Conservation (phyloP, 768 basidiomycete species). For the Macrolepiota fuliginosa region DNA sequence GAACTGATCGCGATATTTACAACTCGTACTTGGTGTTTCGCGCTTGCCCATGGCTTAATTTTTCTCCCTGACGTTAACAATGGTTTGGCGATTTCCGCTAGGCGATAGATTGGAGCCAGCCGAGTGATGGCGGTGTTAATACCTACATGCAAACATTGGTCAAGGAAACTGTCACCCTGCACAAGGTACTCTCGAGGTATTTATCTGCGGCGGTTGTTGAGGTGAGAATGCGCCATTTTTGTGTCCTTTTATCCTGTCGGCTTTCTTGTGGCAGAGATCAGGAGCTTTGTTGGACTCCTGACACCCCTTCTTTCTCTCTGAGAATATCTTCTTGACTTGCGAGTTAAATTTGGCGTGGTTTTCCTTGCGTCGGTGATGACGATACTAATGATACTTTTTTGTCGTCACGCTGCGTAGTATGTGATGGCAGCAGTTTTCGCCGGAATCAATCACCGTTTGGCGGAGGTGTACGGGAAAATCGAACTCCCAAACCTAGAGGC, state of each 20-base stretch:
- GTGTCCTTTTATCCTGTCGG: conserved; percentile 11
- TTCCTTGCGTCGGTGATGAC: conserved; percentile 5
- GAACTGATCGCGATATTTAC: conserved; percentile 4
- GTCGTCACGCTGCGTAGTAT: conserved; percentile 41
- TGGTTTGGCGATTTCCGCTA: conserved; percentile 25
- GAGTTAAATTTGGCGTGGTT: conserved; percentile 9
- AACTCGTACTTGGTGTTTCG: conserved; percentile 6
- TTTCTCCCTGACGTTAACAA: not conserved
- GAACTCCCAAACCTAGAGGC: conserved; percentile 82
- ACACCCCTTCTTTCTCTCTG: not conserved
- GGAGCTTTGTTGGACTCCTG: not conserved
- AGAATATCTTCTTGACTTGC: conserved; percentile 8
- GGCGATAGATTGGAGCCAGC: conserved; percentile 77
- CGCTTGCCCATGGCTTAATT: not conserved
- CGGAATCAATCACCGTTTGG: conserved; percentile 86
- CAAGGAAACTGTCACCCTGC: conserved; percentile 92
- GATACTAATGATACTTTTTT: conserved; percentile 14
- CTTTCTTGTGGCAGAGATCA: not conserved
- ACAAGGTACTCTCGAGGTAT: conserved; percentile 94
- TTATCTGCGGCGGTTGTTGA: conserved; percentile 76
- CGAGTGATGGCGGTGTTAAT: conserved; percentile 62
- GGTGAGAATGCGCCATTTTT: conserved; percentile 42
- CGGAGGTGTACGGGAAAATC: conserved; percentile 81
- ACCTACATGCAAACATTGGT: conserved; percentile 92
- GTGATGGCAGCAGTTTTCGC: conserved; percentile 96